Percentiles rank a stretch among this genome's conserved stretches.
Evolutionary conservation across 768 basidiomycete genomes (phyloP).

Genomic region (Suillus spraguei): DNA sequence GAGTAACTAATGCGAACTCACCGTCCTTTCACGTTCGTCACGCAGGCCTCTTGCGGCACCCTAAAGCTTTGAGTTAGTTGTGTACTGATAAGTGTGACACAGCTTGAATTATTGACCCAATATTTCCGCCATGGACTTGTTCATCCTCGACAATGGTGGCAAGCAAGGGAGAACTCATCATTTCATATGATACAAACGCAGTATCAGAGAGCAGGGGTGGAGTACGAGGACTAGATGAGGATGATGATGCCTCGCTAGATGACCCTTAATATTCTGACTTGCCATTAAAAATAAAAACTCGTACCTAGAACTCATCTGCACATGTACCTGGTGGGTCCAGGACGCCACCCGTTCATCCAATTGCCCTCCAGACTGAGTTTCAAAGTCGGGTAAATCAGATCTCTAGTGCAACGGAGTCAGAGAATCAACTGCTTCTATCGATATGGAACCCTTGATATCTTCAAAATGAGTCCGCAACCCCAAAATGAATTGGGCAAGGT

Average conservation of each 20-base stretch:
- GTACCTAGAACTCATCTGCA: background rate
- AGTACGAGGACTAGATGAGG: background rate
- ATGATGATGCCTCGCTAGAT: background rate
- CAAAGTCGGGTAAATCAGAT: constrained; percentile 2
- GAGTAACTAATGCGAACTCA: background rate
- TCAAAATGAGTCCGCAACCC: constrained; percentile 1
- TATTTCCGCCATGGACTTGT: background rate
- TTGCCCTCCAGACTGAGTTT: background rate
- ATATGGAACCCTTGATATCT: background rate
- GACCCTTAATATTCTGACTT: background rate
- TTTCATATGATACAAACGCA: background rate
- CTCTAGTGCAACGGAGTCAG: background rate
- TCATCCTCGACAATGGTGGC: background rate
- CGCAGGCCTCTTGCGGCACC: too few species aligned
- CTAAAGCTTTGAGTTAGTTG: background rate
- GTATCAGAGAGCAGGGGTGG: background rate
- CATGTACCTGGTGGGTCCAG: background rate
- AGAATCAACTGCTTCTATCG: constrained; percentile 2
- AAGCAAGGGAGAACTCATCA: background rate
- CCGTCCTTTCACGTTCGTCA: background rate
- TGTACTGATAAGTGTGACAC: too few species aligned
- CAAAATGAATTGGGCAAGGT: constrained; percentile 1
- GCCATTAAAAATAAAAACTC: background rate
- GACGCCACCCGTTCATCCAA: background rate
- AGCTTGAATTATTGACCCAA: background rate